Evolutionary conservation across 768 basidiomycete genomes (phyloP), one percentile per base, ranked within the genome.

Genomic region (Hygrocybe coccinea): DNA sequence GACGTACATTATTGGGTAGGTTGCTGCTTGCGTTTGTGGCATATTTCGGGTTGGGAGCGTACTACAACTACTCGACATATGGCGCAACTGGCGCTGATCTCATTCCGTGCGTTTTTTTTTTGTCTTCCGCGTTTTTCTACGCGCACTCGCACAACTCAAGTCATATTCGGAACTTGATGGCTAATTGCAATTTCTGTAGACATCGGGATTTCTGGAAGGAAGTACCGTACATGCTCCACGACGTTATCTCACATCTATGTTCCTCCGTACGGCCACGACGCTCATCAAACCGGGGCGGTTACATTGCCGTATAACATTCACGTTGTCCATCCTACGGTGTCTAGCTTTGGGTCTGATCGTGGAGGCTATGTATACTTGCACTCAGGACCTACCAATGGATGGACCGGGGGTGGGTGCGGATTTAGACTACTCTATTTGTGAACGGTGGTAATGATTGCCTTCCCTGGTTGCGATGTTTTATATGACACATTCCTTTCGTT

Each of bases 141-240:
- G 11, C 4, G 19, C 21, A 29, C 29, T 29, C 29, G 29, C 4
- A 29, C 29, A 29, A 8, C 29, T 29, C 4, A 8, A 29, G 8
- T 8, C 29, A 29, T 29, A 29, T 29, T 29, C 8, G 29, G 8
- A 29, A 33, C 19, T 34, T 50, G n/a, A 33, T 47, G 10, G 56
- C 52, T 52, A 41, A 11, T 52, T 62, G 48, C 53, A 52, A 39
- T 41, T 39, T 47, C 58, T 25, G 12, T 59, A 92, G 89, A 56
- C 90, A 93, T 70, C 87, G 90, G 48, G 89, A 91, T 65, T 93
- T 93, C 69, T 92, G 90, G 90, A 75, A 83, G 67, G 91, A 93
- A 70, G 88, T 92, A 2, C 91, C 91, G 3, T 91, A 89, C 61
- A 87, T 93, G 83, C 67, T 91, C 44, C 78, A 79, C 41, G 91